These are phyloP conservation scores for Echeveria elegans DNA, from an alignment of 164 flowering plant species.

Conservation along the genomic window DNA sequence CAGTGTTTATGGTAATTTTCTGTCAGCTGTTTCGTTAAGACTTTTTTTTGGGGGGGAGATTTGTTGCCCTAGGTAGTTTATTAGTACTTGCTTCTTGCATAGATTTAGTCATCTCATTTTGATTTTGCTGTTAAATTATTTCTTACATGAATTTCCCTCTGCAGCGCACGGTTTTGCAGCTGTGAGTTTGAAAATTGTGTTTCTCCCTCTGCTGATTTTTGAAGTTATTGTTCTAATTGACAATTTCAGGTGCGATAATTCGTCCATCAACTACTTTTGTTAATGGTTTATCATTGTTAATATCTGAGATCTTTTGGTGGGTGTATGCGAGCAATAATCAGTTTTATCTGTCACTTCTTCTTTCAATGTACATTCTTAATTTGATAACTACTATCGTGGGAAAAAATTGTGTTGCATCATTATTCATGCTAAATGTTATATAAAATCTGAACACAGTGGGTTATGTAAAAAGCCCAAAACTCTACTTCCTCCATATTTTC, in stretches of 20 bases:
- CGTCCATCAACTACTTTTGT: neutral
- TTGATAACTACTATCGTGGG: neutral
- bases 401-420: neutral
- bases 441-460: neutral
- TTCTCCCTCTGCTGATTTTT: conserved; percentile 74
- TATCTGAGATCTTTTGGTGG: neutral
- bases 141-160: conserved; percentile 10
- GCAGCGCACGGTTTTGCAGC: conserved; percentile 31
- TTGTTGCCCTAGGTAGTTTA: no score
- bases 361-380: neutral
- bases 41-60: no score
- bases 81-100: no score
- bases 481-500: neutral
- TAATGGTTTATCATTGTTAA: neutral
- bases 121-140: no score
- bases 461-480: neutral
- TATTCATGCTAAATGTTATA: neutral
- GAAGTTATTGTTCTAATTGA: conserved; percentile 68
- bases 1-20: conserved; percentile 52
- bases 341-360: neutral
- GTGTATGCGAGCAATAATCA: neutral
- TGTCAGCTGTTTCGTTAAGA: neutral
- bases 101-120: no score
- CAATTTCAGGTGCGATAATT: conserved; percentile 67
- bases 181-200: conserved; percentile 79